Percentiles rank a stretch among this genome's conserved stretches.
phyloP scores from a whole-genome alignment of 2,329 filamentous ascomycete genomes.

The Xylaria sp. region DNA sequence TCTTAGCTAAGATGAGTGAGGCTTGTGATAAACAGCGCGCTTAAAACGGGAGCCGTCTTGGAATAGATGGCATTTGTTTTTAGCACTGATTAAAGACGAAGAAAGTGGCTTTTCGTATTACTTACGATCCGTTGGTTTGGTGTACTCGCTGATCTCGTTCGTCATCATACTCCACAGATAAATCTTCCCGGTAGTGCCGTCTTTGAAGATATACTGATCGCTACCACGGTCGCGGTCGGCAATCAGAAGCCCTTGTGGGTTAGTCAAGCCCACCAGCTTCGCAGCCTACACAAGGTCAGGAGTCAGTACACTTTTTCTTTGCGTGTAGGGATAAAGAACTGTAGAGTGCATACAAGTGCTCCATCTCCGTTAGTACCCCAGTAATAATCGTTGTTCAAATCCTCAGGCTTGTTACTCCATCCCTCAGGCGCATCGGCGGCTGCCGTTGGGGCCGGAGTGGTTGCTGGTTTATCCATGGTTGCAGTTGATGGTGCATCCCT shows the following conservation, averaged over 20 bases:
- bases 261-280: neutral
- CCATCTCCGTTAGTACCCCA: conserved; percentile 14
- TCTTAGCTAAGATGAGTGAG: neutral
- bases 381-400: neutral
- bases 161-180: neutral
- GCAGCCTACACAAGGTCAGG: neutral
- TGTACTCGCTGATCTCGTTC: neutral
- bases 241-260: neutral
- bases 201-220: conserved; percentile 54
- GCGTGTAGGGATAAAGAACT: too few relatives aligned
- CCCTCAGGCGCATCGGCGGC: neutral
- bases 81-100: neutral
- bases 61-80: neutral
- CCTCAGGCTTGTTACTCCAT: conserved; percentile 9
- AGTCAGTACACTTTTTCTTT: too few relatives aligned
- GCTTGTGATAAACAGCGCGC: neutral
- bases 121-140: neutral
- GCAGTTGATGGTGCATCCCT: neutral
- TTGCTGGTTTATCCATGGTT: neutral
- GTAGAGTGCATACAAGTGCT: neutral
- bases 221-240: conserved; percentile 35
- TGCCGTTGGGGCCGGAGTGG: neutral
- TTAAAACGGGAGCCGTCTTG: neutral
- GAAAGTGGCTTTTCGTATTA: neutral
- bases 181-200: neutral